Base-by-base conservation (phyloP, 257 asterid species). In the Voacanga thouarsii region DNA sequence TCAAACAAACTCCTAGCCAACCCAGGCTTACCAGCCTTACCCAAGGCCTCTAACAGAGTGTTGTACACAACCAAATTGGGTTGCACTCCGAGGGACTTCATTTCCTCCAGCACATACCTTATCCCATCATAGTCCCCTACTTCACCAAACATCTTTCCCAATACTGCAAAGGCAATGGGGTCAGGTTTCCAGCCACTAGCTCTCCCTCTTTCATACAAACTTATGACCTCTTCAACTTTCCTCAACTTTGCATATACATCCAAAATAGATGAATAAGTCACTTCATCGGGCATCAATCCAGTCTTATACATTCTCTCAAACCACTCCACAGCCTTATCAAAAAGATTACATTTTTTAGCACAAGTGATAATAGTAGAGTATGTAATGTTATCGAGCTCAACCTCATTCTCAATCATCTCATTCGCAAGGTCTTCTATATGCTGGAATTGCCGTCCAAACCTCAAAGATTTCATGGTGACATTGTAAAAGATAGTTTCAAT, bases 141-240 rank as follows among this genome's bases (percentile, higher is more conserved):
- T 70, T 91, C 96, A 23, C 98, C 99, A 80, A 90, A 96, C 96
- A 93, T 89, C 83, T 90, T 96, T 0, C 89, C 97, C 77, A 96
- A 76, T 63, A 96, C 97, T 2, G 97, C 83, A 55, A 90, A 92
- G 21, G 98, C 97, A 68, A 93, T 78, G 0, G 85, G 85, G 71
- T 96, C 99, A 11, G 99, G 99, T 77, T 89, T 88, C 99, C 99
- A 96, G 0, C 99, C 98, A 73, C 97, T 95, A 0, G 96, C 91
- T 51, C 98, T 88, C 1, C 97, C 99, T 71, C 96, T 89, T 82
- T 96, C 99, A 30, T 89, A 96, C 91, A 96, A 80, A 69, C 90
- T 89, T 89, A 93, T 88, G 53, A 89, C 99, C 81, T 96, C 97
- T 88, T 92, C 97, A 50, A 92, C 97, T 39, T 89, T 90, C 33